Base-by-base conservation (phyloP, 73 alveolate genomes). In the Breviolum minutum region DNA sequence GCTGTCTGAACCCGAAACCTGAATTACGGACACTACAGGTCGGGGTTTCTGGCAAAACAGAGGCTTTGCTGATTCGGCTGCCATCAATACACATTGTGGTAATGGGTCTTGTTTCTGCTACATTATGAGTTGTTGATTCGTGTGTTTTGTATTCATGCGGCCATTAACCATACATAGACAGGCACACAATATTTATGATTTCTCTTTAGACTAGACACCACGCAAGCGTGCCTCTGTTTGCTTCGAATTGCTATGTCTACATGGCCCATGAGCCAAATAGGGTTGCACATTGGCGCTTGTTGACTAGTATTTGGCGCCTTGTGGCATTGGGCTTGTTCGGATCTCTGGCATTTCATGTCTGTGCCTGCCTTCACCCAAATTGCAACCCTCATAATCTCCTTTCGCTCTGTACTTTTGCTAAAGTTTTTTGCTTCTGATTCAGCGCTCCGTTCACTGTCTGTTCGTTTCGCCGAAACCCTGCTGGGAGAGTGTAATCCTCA, bases 41-140 rank as follows among this genome's bases (percentile, higher is more conserved):
- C 93, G 93, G 93, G 90, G 93, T 84, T 84, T 84, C 93, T 84
- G 93, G 93, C 93, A 84, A 84, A 84, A 84, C 93, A 84, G 93
- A 84, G 93, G 93, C 93, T 62, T 54, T 84, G 93, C 93, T 84
- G 93, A 84, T 84, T 81, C 61, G 93, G 76, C 93, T 24, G 13
- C 48, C 54, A 40, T 20, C 13, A 29, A 48, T 9, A 14, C 11
- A 11, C 8, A 54, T 20, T 1, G 11, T 12, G 40, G 71, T 81
- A 7, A 30, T 81, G 17, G 40, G 40, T 26, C 1, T 81, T 40
- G 12, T 40, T 22, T n/a, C 26, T 84, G 93, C 62, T n/a, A 61
- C 24, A 24, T 11, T 8, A 61, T 84, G 93, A 20, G 22, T 6
- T 26, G 22, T 84, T 8, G 82, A 19, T 77, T 60, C 77, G 62